phyloP scores from a whole-genome alignment of 148 eudicot genomes.

The Chenopodium formosanum region DNA sequence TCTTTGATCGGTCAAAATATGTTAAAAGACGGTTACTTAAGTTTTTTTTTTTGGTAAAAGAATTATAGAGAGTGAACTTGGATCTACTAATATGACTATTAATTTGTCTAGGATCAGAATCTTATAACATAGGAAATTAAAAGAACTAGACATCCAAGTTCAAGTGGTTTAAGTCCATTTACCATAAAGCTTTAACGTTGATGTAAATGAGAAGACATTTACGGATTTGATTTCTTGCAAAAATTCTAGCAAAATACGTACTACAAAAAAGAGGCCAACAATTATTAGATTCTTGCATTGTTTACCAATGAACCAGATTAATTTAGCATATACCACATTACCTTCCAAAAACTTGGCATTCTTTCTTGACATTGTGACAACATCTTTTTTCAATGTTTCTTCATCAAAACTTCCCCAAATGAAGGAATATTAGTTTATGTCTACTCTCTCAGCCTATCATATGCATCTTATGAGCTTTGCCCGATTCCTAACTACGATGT shows the following conservation, averaged over 20 bases:
- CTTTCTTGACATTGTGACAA: neutral
- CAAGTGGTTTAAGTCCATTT: constrained; percentile 12
- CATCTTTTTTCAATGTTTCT: neutral
- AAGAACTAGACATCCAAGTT: constrained; percentile 10
- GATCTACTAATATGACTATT: neutral
- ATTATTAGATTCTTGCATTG: constrained; percentile 9
- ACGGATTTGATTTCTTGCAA: neutral
- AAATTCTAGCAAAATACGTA: neutral
- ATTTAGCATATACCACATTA: neutral
- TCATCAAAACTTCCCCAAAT: neutral
- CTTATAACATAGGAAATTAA: neutral
- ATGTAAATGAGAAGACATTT: constrained; percentile 23
- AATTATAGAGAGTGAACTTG: neutral
- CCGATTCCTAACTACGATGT: neutral
- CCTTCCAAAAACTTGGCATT: constrained; percentile 11
- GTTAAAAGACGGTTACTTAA: too few relatives aligned
- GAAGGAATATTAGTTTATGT: neutral
- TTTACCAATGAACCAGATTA: constrained; percentile 11
- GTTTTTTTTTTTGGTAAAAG: too few relatives aligned
- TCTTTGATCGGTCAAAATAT: too few relatives aligned
- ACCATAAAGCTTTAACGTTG: neutral
- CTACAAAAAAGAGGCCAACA: constrained; percentile 5
- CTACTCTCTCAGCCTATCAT: neutral
- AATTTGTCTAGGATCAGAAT: neutral
- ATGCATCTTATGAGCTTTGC: neutral